phyloP scores from a whole-genome alignment of 73 alveolate species.

The Paramecium sexaurelia region DNA sequence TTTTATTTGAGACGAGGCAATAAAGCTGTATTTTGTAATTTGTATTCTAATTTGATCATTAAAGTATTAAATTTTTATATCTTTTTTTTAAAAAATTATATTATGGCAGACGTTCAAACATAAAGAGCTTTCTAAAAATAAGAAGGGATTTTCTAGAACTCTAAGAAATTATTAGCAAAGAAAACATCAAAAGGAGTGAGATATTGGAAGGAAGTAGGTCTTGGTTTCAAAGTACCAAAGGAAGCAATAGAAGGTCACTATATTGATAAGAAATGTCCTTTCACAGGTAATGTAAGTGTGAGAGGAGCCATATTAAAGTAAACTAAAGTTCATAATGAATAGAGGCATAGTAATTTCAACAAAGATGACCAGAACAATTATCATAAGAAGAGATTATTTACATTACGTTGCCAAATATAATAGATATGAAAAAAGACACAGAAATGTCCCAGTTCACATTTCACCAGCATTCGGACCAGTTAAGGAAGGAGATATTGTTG shows the following conservation, averaged over 20 bases:
- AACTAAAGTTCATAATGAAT: neutral
- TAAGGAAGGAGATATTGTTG: conserved; percentile 98
- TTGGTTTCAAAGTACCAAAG: conserved; percentile 96
- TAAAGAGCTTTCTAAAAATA: conserved; percentile 91
- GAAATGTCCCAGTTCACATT: conserved; percentile 91
- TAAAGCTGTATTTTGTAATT: neutral
- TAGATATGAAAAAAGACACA: conserved; percentile 97
- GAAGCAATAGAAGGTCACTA: conserved; percentile 94
- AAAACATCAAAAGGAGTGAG: conserved; percentile 91
- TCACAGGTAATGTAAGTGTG: conserved; percentile 94
- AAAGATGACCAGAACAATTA: conserved; percentile 98
- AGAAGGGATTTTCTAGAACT: conserved; percentile 86
- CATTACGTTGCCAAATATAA: conserved; percentile 97
- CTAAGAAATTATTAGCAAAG: conserved; percentile 85
- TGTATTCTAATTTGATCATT: conserved; percentile 14
- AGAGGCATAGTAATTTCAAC: conserved; percentile 97
- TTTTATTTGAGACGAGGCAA: neutral
- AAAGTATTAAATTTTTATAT: conserved; percentile 9
- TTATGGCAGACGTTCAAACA: conserved; percentile 73
- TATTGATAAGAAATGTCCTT: conserved; percentile 99
- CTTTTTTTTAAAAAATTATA: conserved; percentile 17
- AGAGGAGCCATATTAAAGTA: conserved; percentile 95
- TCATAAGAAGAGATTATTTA: conserved; percentile 98
- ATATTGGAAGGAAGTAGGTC: conserved; percentile 97
- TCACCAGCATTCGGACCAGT: conserved; percentile 91